Evolutionary conservation across 1,284 basidiomycete species (phyloP).

Genomic region (Athelia psychrophila): DNA sequence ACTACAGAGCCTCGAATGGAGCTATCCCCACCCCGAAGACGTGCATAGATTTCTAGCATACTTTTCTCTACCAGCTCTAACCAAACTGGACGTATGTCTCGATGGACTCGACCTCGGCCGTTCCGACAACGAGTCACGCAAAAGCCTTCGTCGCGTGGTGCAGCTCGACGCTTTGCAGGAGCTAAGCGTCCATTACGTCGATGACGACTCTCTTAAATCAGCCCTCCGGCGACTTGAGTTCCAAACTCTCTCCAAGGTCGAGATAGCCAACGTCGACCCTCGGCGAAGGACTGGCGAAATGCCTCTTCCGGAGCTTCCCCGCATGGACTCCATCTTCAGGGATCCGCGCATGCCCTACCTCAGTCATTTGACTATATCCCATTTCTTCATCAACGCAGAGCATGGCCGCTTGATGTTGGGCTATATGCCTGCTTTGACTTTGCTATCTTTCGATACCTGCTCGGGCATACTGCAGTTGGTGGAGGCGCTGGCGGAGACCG

Average conservation of each 20-base stretch:
- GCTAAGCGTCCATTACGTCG: conserved; percentile 37
- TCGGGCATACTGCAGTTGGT: conserved; percentile 21
- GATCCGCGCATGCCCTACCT: conserved; percentile 37
- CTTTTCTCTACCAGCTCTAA: conserved; percentile 28
- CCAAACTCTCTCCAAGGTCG: conserved; percentile 39
- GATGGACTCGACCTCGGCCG: conserved; percentile 21
- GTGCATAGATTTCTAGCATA: conserved; percentile 33
- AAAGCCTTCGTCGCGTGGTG: conserved; percentile 16
- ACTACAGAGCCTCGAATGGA: conserved; percentile 36
- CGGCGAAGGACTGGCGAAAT: conserved; percentile 7
- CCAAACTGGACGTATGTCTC: conserved; percentile 35
- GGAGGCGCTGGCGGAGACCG: conserved; percentile 17
- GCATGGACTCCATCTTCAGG: conserved; percentile 37
- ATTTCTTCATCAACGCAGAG: conserved; percentile 25
- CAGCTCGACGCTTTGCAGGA: conserved; percentile 32
- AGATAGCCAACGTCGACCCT: conserved; percentile 30
- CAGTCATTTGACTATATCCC: conserved; percentile 31
- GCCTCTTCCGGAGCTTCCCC: conserved; percentile 24
- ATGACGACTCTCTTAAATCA: conserved; percentile 33
- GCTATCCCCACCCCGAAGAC: conserved; percentile 30
- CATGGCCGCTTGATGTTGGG: conserved; percentile 30
- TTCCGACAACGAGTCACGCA: conserved; percentile 6
- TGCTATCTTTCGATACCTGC: conserved; percentile 32
- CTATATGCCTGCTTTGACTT: conserved; percentile 35
- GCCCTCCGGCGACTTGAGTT: conserved; percentile 40